Base-by-base conservation (phyloP, 345 rosid species). In the Psidium friedrichsthalianum region DNA sequence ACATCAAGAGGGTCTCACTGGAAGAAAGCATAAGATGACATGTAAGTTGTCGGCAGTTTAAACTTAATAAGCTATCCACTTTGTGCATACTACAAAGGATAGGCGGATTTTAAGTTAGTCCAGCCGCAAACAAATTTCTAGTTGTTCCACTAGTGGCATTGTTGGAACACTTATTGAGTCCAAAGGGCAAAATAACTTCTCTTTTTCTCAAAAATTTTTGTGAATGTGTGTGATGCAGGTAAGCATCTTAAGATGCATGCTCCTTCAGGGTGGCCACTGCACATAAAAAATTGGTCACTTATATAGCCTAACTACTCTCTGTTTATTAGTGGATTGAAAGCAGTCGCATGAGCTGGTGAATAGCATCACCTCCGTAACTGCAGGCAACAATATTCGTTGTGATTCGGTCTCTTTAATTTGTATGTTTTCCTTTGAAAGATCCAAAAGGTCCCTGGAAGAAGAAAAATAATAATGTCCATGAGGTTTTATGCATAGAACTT, bases 371-470 rank as follows among this genome's bases (percentile, higher is more conserved):
- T 92, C 96, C 82, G 99, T 94, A 78, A 92, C 95, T 85, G 93
- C 98, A 74, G 92, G 89, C 86, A 96, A 85, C 49, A 93, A 18
- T 87, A 94, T 91, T 89, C 95, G 97, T 84, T 93, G 94, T 42
- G 85, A 85, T 91, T 89, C 94, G 85, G 88, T 95, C 91, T 95
- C 98, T 90, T 96, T 96, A 83, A 96, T 95, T 88, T 93, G 93
- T 85, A 95, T 89, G 88, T 94, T 96, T 89, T 92, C 98, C 90
- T 93, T 96, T 36, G 98, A 88, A 86, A 94, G 89, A 90, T 93
- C 98, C 76, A 95, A 90, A 32, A 96, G 93, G 91, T 96, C 99
- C 91, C 98, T 95, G 88, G 69, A 85, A 44, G 56, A 18, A 78
- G 25, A 52, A 32, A 64, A 40, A 18, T 13, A 69, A 32, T 32